A percentile compares a stretch with the other conserved stretches of the same genome.
Evolutionary conservation across 768 basidiomycete species (phyloP).

Genomic region (Tulasnella sp.): DNA sequence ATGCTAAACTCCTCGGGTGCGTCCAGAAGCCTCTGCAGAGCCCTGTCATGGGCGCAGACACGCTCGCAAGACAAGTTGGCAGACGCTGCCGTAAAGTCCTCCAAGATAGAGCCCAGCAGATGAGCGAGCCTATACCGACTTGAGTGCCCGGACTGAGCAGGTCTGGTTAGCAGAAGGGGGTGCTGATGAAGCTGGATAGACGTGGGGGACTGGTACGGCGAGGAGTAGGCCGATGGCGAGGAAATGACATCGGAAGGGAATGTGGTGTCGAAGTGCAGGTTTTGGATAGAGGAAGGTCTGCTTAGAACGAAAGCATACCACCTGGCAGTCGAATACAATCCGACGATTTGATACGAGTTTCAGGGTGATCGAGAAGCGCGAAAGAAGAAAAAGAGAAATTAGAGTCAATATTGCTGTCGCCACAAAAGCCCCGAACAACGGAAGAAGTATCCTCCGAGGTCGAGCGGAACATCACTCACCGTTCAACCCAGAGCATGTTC

Average conservation of each 20-base stretch:
- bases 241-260: conserved; percentile 42
- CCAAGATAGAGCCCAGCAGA: conserved; percentile 75
- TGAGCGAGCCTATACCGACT: conserved; percentile 40
- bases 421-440: neutral
- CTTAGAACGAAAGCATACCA: conserved; percentile 89
- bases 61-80: conserved; percentile 58
- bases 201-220: conserved; percentile 47
- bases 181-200: conserved; percentile 60
- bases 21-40: conserved; percentile 53
- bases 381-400: neutral
- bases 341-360: too few species aligned
- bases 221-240: neutral
- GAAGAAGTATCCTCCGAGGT: neutral
- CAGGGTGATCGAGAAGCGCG: neutral
- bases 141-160: neutral
- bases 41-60: conserved; percentile 59
- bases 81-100: conserved; percentile 70
- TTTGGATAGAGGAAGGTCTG: conserved; percentile 59
- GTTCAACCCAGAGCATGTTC: conserved; percentile 72
- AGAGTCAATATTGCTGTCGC: conserved; percentile 5
- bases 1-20: conserved; percentile 42
- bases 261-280: conserved; percentile 75
- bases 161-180: neutral
- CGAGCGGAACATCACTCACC: conserved; percentile 33
- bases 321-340: conserved; percentile 26